Base-by-base conservation (phyloP, 208 protist genomes). In the Novymonas esmeraldas region DNA sequence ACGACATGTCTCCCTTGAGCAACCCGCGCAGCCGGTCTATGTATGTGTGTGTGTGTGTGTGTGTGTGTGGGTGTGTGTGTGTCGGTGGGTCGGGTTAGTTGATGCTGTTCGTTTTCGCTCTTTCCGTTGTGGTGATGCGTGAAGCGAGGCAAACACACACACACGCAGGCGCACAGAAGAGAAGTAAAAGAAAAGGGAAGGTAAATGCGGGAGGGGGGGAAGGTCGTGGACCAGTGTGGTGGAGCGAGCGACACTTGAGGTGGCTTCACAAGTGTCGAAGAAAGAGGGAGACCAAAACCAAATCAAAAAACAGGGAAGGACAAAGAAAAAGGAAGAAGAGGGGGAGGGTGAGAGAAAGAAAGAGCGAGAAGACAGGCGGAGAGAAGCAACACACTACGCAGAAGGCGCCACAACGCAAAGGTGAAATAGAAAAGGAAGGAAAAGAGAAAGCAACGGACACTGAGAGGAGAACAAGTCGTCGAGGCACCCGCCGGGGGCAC, bases 1-100 rank as follows among this genome's bases (percentile, higher is more conserved):
- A 64, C 38, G 54, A 38, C 65, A 69, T 72, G 24, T 28, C 46
- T 55, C 26, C 11, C 16, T n/a, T n/a, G n/a, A n/a, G n/a, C n/a
- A n/a, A n/a, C n/a, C n/a, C n/a, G n/a, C n/a, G n/a, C n/a, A n/a
- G n/a, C n/a, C n/a, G n/a, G n/a, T n/a, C n/a, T n/a, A n/a, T n/a
- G n/a, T n/a, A n/a, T n/a, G n/a, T n/a, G n/a, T n/a, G n/a, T n/a
- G n/a, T 33, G 42, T 9, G 18, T 50, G 42, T 6, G n/a, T 36
- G 41, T 62, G 34, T 14, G 29, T n/a, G 0, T 44, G 36, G 36
- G 31, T 55, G 52, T 22, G 48, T 22, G 59, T 58, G 46, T 49
- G 39, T 41, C 14, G 18, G 29, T 36, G 36, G 48, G 54, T 65
- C 4, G 24, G 36, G 41, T 4, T 1, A 50, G 41, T 11, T 50